Evolutionary conservation across 176 grass and related monocot genomes (phyloP), one percentile per base, ranked within the genome.

Genomic region (Musa schizocarpa): DNA sequence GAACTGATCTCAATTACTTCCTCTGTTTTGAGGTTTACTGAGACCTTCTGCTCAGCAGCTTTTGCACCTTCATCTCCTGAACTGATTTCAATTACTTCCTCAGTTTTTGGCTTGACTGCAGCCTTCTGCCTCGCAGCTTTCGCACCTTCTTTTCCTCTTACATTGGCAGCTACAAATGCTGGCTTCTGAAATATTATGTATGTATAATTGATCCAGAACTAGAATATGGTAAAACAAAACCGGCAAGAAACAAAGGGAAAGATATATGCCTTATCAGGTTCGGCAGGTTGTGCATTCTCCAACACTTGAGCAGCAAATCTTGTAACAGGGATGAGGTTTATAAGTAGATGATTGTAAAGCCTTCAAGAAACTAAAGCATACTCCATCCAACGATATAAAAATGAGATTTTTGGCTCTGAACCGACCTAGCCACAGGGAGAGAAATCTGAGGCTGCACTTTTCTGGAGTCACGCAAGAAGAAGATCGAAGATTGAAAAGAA

Each of bases 231-330:
- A 50, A 63, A 22, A 43, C 34, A 20, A 63, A 63, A 63, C 5
- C 10, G n/a, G n/a, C 8, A 63, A 22, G 61, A 22, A 63, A 22
- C 20, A 23, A 63, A 63, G 20, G 61, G 2, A 10, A 63, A 23
- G 22, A 9, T 25, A 63, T 23, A 63, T 21, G 22, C 61, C 61
- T 63, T 63, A 10, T 63, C 20, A 63, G 20, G 61, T 4, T 20
- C 80, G 22, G 85, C 83, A 22, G 78, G 80, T 74, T 96, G 92
- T 1, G 82, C 87, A 13, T 96, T 90, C 61, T 85, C 85, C 1
- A 92, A 66, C 11, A 96, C 77, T 19, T 85, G 88, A 27, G 83
- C 90, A 62, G 85, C 87, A 57, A 92, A 90, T 74, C 80, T 92
- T 64, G 83, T 84, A 23, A 74, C 76, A 72, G 62, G 51, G 57